Evolutionary conservation across 108 stramenopile species (phyloP), one percentile per base, ranked within the genome.

Genomic region (Thalassiosira profunda): DNA sequence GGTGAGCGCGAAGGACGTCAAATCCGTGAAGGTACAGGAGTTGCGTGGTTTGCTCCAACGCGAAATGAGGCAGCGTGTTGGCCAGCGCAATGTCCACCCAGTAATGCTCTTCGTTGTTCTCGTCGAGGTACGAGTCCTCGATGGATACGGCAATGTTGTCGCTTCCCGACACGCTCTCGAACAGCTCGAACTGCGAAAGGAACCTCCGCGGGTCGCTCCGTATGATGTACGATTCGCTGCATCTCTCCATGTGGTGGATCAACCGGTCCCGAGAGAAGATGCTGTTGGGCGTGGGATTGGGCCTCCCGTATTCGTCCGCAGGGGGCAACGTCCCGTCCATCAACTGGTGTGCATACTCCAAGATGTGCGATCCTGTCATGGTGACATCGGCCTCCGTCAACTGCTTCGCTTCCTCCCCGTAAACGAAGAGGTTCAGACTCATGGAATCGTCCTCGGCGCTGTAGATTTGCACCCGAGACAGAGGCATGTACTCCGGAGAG

Each of bases 1-100:
- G 67, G 55, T 96, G 94, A 20, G 94, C 89, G 24, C 96, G 86
- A n/a, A 80, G 51, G 53, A 97, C 90, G 67, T 98, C 93, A 70
- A 99, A 85, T 57, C 86, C 58, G 65, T 96, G 90, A 11, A 90
- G 57, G 59, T 73, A 92, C 34, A 98, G 72, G 21, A 97, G 63
- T 44, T 91, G 82, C 41, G 91, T 84, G n/a, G 86, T 70, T 58
- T 94, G 89, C 67, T 93, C 87, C 12, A 99, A 74, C 6, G 90
- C 92, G 37, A 93, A 77, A 63, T 92, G 93, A 4, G 96, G 90
- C 23, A 96, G 80, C 9, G 90, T 83, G 59, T 98, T 98, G 59
- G 95, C 88, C 25, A 96, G 84, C 15, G 97, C 95, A n/a, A 95
- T 75, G 76, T 92, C 91, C 3, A 95, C 80, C 97, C 97, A 98